phyloP scores from a whole-genome alignment of 345 rosid species.

The Linum trigynum region DNA sequence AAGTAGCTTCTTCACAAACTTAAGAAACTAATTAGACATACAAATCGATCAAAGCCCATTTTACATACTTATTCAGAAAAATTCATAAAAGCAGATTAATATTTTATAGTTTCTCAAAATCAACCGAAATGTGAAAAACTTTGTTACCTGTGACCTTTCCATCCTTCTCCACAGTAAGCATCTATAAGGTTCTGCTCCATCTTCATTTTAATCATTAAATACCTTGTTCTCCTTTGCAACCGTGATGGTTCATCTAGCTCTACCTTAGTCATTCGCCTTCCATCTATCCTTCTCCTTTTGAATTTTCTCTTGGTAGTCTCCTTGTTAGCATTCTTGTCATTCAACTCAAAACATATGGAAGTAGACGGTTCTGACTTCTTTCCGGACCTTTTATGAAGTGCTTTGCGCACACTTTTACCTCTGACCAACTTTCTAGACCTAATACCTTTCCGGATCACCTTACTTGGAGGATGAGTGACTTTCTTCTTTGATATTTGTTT shows the following conservation, averaged over 20 bases:
- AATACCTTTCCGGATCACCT: slow-evolving; percentile 19
- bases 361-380: slow-evolving; percentile 19
- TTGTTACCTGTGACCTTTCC: slow-evolving; percentile 97
- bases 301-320: slow-evolving; percentile 28
- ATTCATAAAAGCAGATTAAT: not conserved
- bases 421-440: slow-evolving; percentile 11
- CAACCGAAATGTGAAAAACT: not conserved
- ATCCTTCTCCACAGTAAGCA: slow-evolving; percentile 93
- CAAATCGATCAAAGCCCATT: not conserved
- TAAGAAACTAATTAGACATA: not conserved
- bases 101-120: not conserved
- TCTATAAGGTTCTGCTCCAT: slow-evolving; percentile 95
- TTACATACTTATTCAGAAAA: not conserved
- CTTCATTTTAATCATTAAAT: slow-evolving; percentile 84
- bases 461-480: slow-evolving; percentile 14
- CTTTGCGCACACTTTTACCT: slow-evolving; percentile 16
- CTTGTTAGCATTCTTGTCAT: slow-evolving; percentile 18
- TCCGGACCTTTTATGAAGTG: slow-evolving; percentile 18
- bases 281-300: slow-evolving; percentile 46
- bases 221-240: slow-evolving; percentile 83
- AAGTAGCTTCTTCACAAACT: not conserved
- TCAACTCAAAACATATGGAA: slow-evolving; percentile 14
- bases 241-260: slow-evolving; percentile 66
- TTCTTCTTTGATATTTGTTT: slow-evolving; percentile 23
- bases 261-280: slow-evolving; percentile 32